These are phyloP conservation scores for Baorangia bicolor DNA, from an alignment of 768 basidiomycete genomes.

Conservation along the genomic window DNA sequence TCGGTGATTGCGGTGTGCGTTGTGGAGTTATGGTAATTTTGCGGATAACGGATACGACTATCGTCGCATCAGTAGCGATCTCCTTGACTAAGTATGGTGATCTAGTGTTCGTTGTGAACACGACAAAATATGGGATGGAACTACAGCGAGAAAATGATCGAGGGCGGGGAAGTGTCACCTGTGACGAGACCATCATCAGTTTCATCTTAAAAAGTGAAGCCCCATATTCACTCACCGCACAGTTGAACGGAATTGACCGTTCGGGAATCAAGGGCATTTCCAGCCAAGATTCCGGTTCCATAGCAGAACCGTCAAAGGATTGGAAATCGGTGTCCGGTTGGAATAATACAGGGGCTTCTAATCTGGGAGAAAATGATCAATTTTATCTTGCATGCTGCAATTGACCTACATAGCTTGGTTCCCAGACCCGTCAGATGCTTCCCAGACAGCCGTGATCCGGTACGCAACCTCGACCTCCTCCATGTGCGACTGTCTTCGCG, in stretches of 20 bases:
- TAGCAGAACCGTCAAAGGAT: conserved; percentile 47
- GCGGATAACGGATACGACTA: conserved; percentile 64
- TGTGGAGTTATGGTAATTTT: conserved; percentile 53
- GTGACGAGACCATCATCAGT: conserved; percentile 1
- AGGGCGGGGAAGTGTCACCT: conserved; percentile 63
- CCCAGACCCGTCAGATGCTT: conserved; percentile 45
- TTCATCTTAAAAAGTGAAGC: not conserved
- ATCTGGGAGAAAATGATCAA: conserved; percentile 35
- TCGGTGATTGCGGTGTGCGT: conserved; percentile 39
- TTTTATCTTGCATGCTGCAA: not conserved
- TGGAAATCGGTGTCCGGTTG: conserved; percentile 61
- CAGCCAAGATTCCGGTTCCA: conserved; percentile 56
- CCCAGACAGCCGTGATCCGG: conserved; percentile 56
- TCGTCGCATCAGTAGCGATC: conserved; percentile 69
- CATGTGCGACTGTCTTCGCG: conserved; percentile 22
- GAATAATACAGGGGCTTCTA: conserved; percentile 64
- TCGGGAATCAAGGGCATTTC: conserved; percentile 67
- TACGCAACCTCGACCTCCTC: conserved; percentile 52
- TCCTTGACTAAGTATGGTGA: conserved; percentile 56
- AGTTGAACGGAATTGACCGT: conserved; percentile 60
- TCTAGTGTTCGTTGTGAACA: conserved; percentile 64
- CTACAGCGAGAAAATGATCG: conserved; percentile 59
- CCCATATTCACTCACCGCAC: conserved; percentile 51
- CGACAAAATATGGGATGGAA: conserved; percentile 70
- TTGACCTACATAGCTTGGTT: conserved; percentile 49